A percentile compares a stretch with the other conserved stretches of the same genome.
Conservation (phyloP, 495 filamentous ascomycete species). For the Penicillium samsonianum region DNA sequence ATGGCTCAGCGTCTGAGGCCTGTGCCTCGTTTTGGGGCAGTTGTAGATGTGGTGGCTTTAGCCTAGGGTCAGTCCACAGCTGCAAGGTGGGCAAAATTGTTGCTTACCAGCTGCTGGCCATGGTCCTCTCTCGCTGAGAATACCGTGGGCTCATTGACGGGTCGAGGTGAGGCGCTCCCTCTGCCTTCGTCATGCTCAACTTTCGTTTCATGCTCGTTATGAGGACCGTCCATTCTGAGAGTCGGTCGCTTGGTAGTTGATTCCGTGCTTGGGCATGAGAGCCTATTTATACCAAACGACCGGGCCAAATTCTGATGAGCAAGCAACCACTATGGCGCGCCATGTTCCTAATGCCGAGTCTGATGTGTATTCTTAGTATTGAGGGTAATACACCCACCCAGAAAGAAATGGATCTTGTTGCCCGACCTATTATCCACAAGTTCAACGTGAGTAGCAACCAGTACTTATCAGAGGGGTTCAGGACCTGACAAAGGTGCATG, state of each 20-base stretch:
- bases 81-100: neutral
- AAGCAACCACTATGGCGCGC: neutral
- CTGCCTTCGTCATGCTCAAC: neutral
- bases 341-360: too few species aligned
- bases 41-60: neutral
- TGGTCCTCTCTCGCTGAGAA: neutral
- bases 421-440: too few species aligned
- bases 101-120: slow-evolving; percentile 4
- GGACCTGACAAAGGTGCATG: too few species aligned
- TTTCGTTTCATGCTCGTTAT: slow-evolving; percentile 3
- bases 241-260: neutral
- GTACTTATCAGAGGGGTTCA: too few species aligned
- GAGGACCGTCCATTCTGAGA: slow-evolving; percentile 1
- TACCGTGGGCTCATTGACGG: neutral
- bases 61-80: neutral
- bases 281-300: neutral
- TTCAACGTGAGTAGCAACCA: too few species aligned
- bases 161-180: neutral
- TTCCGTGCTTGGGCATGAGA: neutral
- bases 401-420: too few species aligned
- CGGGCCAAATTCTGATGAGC: neutral
- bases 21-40: slow-evolving; percentile 1
- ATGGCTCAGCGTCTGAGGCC: slow-evolving; percentile 1
- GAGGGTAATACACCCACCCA: too few species aligned
- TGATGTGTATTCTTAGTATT: too few species aligned